Conservation (phyloP, 2,329 filamentous ascomycete genomes). For the Penicillium sp. region DNA sequence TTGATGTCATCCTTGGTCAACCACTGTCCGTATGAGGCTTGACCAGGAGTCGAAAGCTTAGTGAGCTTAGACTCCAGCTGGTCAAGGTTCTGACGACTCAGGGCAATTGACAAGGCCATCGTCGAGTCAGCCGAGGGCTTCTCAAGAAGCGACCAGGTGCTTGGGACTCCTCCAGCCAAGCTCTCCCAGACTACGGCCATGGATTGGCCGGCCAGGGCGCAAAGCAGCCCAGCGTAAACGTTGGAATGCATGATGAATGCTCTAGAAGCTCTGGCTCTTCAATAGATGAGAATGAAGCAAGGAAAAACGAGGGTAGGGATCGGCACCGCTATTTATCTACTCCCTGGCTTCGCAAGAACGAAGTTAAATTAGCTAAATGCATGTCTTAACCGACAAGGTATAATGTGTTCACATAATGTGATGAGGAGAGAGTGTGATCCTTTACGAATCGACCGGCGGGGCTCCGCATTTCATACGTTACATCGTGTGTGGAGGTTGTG, state of each 20-base stretch:
- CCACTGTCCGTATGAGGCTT: conserved; percentile 57
- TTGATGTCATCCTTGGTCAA: conserved; percentile 53
- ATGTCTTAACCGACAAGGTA: neutral
- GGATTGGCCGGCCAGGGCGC: conserved; percentile 29
- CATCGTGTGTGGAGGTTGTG: conserved; percentile 17
- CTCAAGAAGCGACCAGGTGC: conserved; percentile 26
- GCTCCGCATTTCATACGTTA: conserved; percentile 21
- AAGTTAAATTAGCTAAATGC: conserved; percentile 1
- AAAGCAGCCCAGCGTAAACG: conserved; percentile 30
- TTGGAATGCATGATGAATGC: conserved; percentile 23
- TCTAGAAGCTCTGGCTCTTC: neutral
- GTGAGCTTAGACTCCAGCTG: conserved; percentile 48
- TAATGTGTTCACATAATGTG: conserved; percentile 1
- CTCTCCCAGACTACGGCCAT: conserved; percentile 31
- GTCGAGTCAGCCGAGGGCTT: conserved; percentile 25
- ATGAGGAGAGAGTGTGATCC: neutral
- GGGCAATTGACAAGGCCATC: conserved; percentile 31
- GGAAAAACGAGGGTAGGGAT: conserved; percentile 16
- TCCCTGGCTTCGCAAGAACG: conserved; percentile 4
- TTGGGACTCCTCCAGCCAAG: conserved; percentile 25
- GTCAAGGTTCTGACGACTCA: conserved; percentile 39
- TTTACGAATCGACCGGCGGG: conserved; percentile 14
- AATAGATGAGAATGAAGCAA: neutral
- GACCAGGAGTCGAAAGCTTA: conserved; percentile 55
- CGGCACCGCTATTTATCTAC: conserved; percentile 21